phyloP scores from a whole-genome alignment of 1,284 basidiomycete species.

The Boletellus sp. region DNA sequence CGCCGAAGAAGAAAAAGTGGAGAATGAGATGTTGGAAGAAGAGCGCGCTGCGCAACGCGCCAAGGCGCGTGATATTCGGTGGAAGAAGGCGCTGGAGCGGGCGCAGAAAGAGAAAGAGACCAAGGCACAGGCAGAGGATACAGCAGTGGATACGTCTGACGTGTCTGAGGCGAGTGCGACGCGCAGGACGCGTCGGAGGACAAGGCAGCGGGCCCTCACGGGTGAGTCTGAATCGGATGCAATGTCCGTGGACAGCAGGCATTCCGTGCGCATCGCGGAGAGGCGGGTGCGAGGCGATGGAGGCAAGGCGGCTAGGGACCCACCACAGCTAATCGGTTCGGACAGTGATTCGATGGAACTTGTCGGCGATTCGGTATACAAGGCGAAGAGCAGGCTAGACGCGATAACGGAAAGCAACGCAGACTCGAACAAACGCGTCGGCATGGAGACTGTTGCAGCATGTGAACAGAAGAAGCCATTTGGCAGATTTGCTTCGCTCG shows the following conservation, averaged over 20 bases:
- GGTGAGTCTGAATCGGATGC: conserved; percentile 22
- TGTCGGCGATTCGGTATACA: neutral
- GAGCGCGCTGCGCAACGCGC: conserved; percentile 27
- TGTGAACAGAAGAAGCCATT: conserved; percentile 4
- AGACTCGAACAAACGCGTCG: neutral
- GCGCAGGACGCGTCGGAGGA: conserved; percentile 1
- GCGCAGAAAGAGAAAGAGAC: conserved; percentile 15
- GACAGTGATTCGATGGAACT: conserved; percentile 11
- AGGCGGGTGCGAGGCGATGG: neutral
- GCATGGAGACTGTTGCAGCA: neutral
- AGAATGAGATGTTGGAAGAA: conserved; percentile 35
- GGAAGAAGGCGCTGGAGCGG: conserved; percentile 23
- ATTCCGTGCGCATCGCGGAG: conserved; percentile 9
- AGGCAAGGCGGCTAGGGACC: neutral
- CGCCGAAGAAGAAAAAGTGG: conserved; percentile 51
- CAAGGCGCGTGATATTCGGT: conserved; percentile 23
- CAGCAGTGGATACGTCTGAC: neutral
- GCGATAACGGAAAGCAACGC: conserved; percentile 1
- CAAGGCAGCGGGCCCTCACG: neutral
- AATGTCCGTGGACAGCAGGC: conserved; percentile 29
- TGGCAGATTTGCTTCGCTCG: neutral
- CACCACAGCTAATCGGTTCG: neutral
- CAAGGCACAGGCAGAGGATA: conserved; percentile 6
- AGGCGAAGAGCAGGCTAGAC: neutral
- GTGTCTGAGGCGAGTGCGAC: conserved; percentile 11